Evolutionary conservation across 1,284 basidiomycete species (phyloP).

Genomic region (Testicularia cyperi): DNA sequence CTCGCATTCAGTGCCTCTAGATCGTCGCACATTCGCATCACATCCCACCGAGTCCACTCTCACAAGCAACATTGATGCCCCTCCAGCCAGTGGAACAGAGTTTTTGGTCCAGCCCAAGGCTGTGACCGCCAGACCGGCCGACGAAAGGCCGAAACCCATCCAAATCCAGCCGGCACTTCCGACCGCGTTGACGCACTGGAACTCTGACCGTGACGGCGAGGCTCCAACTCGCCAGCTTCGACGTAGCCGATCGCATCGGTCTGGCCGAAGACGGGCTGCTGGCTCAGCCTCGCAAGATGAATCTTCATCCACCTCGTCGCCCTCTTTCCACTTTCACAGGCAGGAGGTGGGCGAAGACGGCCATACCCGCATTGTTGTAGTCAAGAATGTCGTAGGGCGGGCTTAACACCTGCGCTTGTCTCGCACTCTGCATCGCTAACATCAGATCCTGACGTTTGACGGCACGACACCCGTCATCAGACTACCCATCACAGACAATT

Average conservation of each 20-base stretch:
- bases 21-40: not conserved
- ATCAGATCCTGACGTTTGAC: too few relatives aligned
- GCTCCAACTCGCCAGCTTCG: too few relatives aligned
- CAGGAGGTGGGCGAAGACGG: slow-evolving; percentile 14
- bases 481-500: too few relatives aligned
- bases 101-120: not conserved
- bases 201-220: slow-evolving; percentile 15
- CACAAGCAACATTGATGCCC: too few relatives aligned
- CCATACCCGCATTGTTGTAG: slow-evolving; percentile 12
- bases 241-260: too few relatives aligned
- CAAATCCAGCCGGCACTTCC: not conserved
- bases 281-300: too few relatives aligned
- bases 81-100: too few relatives aligned
- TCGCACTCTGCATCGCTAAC: too few relatives aligned
- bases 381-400: slow-evolving; percentile 10
- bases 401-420: too few relatives aligned
- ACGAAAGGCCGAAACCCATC: not conserved
- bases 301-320: not conserved
- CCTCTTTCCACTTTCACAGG: slow-evolving; percentile 10
- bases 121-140: not conserved
- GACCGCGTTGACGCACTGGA: slow-evolving; percentile 4
- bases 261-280: too few relatives aligned
- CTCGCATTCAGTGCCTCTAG: slow-evolving; percentile 3
- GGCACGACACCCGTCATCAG: too few relatives aligned
- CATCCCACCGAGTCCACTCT: too few relatives aligned